These are phyloP conservation scores for Pestalotiopsis sp. DNA, from an alignment of 2,329 filamentous ascomycete genomes.

Conservation along the genomic window DNA sequence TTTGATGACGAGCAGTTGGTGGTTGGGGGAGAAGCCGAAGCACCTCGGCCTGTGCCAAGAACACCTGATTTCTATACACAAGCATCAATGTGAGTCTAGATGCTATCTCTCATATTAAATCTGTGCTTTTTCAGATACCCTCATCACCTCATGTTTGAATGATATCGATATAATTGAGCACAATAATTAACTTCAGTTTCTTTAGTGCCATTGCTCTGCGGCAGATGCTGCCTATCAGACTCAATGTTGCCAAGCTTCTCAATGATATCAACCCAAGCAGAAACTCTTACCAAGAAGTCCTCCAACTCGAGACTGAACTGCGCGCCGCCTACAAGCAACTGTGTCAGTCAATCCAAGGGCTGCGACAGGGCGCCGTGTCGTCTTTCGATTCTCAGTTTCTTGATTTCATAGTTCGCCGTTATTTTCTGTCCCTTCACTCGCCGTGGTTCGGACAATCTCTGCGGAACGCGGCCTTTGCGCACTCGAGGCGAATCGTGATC, in stretches of 20 bases:
- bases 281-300: constrained; percentile 42
- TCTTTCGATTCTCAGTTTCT: constrained; percentile 44
- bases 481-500: constrained; percentile 47
- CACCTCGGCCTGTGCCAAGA: constrained; percentile 27
- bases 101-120: neutral
- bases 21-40: constrained; percentile 20
- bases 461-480: constrained; percentile 46
- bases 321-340: constrained; percentile 43
- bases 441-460: constrained; percentile 46
- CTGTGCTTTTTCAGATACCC: neutral
- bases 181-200: neutral
- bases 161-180: too few species aligned
- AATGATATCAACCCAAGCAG: constrained; percentile 39
- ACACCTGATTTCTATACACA: constrained; percentile 41
- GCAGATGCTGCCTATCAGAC: constrained; percentile 42
- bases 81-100: constrained; percentile 22
- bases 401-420: constrained; percentile 54
- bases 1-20: constrained; percentile 53
- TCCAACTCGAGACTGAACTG: constrained; percentile 44
- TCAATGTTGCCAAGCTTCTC: constrained; percentile 41
- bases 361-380: neutral
- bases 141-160: neutral
- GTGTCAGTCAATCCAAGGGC: constrained; percentile 29
- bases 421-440: constrained; percentile 56
- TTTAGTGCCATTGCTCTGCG: constrained; percentile 43